phyloP scores from a whole-genome alignment of 1,284 basidiomycete species.

The Xerocomus minutiporus region DNA sequence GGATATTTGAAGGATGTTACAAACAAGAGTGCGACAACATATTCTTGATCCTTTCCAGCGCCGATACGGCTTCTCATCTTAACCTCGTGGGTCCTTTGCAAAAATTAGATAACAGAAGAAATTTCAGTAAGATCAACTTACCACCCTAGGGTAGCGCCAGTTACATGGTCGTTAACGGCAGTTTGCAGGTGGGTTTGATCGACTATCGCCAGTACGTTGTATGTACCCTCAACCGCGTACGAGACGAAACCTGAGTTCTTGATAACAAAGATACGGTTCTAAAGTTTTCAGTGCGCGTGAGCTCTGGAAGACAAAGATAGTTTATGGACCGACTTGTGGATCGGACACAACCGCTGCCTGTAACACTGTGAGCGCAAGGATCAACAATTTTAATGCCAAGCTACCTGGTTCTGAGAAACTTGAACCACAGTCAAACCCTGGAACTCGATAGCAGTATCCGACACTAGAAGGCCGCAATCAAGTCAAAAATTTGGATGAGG shows the following conservation, averaged over 20 bases:
- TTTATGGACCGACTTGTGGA: constrained; percentile 44
- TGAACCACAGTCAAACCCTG: constrained; percentile 74
- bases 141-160: constrained; percentile 56
- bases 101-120: constrained; percentile 1
- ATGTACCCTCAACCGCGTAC: constrained; percentile 68
- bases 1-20: constrained; percentile 20
- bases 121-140: constrained; percentile 16
- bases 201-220: constrained; percentile 70
- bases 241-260: constrained; percentile 75
- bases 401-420: constrained; percentile 68
- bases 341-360: constrained; percentile 73
- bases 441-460: constrained; percentile 74
- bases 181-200: constrained; percentile 73
- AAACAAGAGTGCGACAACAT: constrained; percentile 72
- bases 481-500: constrained; percentile 1
- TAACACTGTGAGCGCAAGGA: constrained; percentile 3
- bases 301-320: background rate
- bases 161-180: constrained; percentile 57
- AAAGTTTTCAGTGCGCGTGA: constrained; percentile 1
- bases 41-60: constrained; percentile 46
- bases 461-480: constrained; percentile 43
- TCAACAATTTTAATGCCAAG: background rate
- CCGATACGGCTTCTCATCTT: constrained; percentile 61
- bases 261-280: constrained; percentile 75
- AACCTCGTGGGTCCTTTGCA: constrained; percentile 58